Conservation (phyloP, 2,329 filamentous ascomycete species). For the Colletotrichum sp. region DNA sequence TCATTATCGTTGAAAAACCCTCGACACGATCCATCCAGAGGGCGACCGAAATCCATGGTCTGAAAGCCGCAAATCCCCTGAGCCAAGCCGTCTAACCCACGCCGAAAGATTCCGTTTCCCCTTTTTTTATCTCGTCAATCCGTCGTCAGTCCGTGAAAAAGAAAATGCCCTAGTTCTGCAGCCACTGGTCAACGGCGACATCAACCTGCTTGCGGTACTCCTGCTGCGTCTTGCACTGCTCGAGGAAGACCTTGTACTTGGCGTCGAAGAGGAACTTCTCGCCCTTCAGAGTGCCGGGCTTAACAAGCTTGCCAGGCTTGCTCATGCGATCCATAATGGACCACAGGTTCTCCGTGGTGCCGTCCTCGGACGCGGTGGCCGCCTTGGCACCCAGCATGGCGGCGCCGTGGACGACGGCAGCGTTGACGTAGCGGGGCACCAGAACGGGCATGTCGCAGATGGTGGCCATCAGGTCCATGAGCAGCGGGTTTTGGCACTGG, state of each 20-base stretch:
- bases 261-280: conserved; percentile 83
- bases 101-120: neutral
- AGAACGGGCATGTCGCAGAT: conserved; percentile 91
- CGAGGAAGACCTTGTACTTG: conserved; percentile 96
- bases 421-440: conserved; percentile 92
- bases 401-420: conserved; percentile 95
- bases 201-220: conserved; percentile 82
- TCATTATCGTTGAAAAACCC: conserved; percentile 5
- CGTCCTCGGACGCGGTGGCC: conserved; percentile 79
- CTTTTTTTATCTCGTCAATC: neutral
- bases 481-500: conserved; percentile 92
- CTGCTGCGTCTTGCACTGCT: conserved; percentile 88
- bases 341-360: conserved; percentile 88
- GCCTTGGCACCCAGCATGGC: conserved; percentile 98
- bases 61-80: neutral
- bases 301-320: conserved; percentile 86
- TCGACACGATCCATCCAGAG: neutral
- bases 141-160: neutral
- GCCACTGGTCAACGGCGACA: conserved; percentile 51
- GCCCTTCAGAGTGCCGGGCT: conserved; percentile 72
- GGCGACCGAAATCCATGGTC: neutral
- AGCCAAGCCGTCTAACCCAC: neutral
- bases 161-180: neutral
- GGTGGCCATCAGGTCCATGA: conserved; percentile 91
- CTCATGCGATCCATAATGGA: conserved; percentile 98